A percentile compares a stretch with the other conserved stretches of the same genome.
These are phyloP conservation scores for Aspergillus conjunctus DNA, from an alignment of 495 filamentous ascomycete genomes.

Conservation along the genomic window DNA sequence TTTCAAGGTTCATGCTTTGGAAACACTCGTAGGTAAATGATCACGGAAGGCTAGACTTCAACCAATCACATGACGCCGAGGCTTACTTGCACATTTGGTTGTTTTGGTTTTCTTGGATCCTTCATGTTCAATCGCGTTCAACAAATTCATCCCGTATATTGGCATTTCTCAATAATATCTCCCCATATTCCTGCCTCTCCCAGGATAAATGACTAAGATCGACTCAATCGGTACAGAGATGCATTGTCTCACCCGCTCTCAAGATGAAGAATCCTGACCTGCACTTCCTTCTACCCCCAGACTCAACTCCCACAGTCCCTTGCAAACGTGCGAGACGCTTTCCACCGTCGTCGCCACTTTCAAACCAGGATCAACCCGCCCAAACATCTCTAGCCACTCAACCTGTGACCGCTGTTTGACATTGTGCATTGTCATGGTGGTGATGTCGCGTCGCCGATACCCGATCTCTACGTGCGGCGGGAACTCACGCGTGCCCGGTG, in stretches of 20 bases:
- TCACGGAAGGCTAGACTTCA: not conserved
- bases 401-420: not conserved
- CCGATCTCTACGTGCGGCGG: not conserved
- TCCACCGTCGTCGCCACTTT: not conserved
- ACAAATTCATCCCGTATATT: too few species aligned
- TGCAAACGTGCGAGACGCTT: not conserved
- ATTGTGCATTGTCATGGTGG: constrained; percentile 4
- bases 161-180: too few species aligned
- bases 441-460: constrained; percentile 2
- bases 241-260: too few species aligned
- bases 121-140: not conserved
- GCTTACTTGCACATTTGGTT: not conserved
- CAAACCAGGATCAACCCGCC: not conserved
- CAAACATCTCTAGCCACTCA: not conserved
- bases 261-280: too few species aligned
- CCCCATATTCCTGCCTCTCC: too few species aligned
- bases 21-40: too few species aligned
- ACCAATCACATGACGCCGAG: not conserved
- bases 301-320: not conserved
- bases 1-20: too few species aligned
- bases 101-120: not conserved
- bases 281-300: too few species aligned
- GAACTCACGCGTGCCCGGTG: not conserved
- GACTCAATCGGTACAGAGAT: too few species aligned
- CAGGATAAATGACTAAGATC: too few species aligned